A percentile compares a stretch with the other conserved stretches of the same genome.
Evolutionary conservation across 164 flowering plant genomes (phyloP).

Genomic region (Piper longum): DNA sequence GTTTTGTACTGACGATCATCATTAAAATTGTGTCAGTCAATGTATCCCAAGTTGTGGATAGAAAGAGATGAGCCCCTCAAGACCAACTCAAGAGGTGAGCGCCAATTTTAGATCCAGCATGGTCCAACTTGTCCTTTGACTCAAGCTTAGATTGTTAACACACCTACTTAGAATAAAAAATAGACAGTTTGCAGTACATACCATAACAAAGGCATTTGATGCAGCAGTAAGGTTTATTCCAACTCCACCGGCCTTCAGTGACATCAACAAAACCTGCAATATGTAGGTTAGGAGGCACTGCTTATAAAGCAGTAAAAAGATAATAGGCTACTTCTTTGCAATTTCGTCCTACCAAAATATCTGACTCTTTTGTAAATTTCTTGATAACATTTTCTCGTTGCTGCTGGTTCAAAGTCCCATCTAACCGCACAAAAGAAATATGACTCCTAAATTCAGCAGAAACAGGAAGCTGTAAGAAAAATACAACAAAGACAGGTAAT

Average conservation of each 20-base stretch:
- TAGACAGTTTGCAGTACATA: slow-evolving; percentile 12
- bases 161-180: not conserved
- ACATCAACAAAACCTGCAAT: slow-evolving; percentile 74
- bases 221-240: slow-evolving; percentile 96
- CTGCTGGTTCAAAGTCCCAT: slow-evolving; percentile 83
- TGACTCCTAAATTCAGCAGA: slow-evolving; percentile 35
- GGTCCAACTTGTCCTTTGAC: too few relatives aligned
- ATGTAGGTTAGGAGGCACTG: slow-evolving; percentile 5
- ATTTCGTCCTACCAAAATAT: slow-evolving; percentile 43
- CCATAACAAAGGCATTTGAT: slow-evolving; percentile 89
- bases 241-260: slow-evolving; percentile 97
- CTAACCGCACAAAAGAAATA: slow-evolving; percentile 69
- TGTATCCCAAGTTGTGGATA: too few relatives aligned
- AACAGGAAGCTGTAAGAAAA: too few relatives aligned
- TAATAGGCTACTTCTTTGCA: not conserved
- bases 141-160: too few relatives aligned
- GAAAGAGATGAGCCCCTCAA: too few relatives aligned
- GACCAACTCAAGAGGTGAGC: too few relatives aligned
- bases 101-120: too few relatives aligned
- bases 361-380: slow-evolving; percentile 70
- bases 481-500: not conserved
- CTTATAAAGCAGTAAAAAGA: not conserved
- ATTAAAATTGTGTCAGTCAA: too few relatives aligned
- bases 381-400: slow-evolving; percentile 83
- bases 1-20: too few relatives aligned